Percentiles rank a stretch among this genome's conserved stretches.
Conservation (phyloP, 2,329 filamentous ascomycete species). For the Cryphonectria radicalis region DNA sequence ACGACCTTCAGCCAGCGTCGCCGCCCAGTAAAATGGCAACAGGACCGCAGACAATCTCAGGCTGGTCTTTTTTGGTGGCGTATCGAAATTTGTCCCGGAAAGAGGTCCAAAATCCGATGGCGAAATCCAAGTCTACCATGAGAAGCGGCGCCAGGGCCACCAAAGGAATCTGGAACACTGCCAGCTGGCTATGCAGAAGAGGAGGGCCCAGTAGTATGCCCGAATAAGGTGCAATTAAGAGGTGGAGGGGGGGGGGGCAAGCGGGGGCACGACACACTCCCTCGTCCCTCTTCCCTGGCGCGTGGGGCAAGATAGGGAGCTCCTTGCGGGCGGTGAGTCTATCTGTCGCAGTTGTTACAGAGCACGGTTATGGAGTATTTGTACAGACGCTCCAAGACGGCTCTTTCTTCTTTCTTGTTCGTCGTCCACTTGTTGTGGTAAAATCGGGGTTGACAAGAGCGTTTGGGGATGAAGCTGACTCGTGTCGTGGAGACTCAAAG, state of each 20-base stretch:
- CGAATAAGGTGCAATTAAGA: background rate
- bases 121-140: background rate
- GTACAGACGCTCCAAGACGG: background rate
- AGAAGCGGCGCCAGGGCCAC: slow-evolving; percentile 1
- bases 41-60: slow-evolving; percentile 9
- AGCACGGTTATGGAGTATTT: background rate
- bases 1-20: slow-evolving; percentile 6
- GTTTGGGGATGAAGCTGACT: background rate
- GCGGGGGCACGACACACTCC: background rate
- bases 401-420: background rate
- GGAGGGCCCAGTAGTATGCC: background rate
- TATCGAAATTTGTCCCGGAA: background rate
- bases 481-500: background rate
- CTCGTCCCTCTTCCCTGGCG: slow-evolving; percentile 9
- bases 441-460: background rate
- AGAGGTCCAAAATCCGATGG: background rate
- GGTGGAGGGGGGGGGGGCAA: background rate
- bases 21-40: background rate
- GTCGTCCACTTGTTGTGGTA: background rate
- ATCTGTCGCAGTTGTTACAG: slow-evolving; percentile 5
- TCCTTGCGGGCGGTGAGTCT: slow-evolving; percentile 15
- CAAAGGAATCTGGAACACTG: background rate
- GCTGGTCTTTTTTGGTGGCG: background rate
- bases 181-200: slow-evolving; percentile 13
- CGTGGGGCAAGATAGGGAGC: slow-evolving; percentile 8